Base-by-base conservation (phyloP, 176 grass and related monocot genomes). In the Bothriochloa decipiens region DNA sequence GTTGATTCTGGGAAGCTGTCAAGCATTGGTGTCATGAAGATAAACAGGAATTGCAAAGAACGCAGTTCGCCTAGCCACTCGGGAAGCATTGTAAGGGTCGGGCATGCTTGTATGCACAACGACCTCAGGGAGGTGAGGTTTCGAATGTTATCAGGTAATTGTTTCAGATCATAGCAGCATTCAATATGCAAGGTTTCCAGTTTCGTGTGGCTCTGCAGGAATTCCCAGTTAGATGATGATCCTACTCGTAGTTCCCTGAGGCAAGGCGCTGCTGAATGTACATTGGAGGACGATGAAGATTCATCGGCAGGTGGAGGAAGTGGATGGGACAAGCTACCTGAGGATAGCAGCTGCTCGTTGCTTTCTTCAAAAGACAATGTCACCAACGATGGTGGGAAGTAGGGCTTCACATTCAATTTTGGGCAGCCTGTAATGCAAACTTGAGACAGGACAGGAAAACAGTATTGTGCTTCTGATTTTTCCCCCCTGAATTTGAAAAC, bases 121-220 rank as follows among this genome's bases (percentile, higher is more conserved):
- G 0, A 5, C 15, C 16, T 16, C 1, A 49, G 23, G 33, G 79
- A 73, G 42, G 70, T 73, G 40, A 82, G 65, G 1, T 15, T 8
- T 37, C 27, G 65, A 45, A 82, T 50, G 42, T 35, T 70, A 29
- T 82, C 61, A 70, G 79, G 79, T 33, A 82, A 82, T 17, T 53
- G 5, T 25, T 46, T 55, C 79, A 82, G 41, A 5, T 82, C 68
- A 35, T 53, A 0, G 50, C 50, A 53, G 17, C 17, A 53, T 8
- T 53, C 50, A 53, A 20, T 20, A 20, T 20, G 50, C 50, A 53
- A 53, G 5, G 17, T 53, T 53, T 53, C 50, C 50, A 53, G 50
- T 53, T 11, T 6, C 0, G 50, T 53, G 5, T 53, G 6, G 50
- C 0, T 53, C 50, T 53, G 50, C 50, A 53, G 50, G 18, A 57